Conservation (phyloP, 495 filamentous ascomycete species). For the Penicillium silybi region DNA sequence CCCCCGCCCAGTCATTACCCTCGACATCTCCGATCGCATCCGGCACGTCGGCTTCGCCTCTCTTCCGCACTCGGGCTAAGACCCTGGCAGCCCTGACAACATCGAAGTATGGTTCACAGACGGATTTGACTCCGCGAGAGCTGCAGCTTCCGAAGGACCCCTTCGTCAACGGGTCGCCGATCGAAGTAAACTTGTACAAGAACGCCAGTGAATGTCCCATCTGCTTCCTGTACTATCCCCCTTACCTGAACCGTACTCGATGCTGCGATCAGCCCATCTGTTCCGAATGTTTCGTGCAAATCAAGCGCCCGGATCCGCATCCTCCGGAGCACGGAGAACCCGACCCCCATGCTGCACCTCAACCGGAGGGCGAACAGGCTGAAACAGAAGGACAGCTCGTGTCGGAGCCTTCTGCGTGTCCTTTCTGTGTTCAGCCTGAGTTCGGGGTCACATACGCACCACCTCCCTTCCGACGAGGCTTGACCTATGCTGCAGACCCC, state of each 20-base stretch:
- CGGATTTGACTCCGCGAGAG: slow-evolving; percentile 71
- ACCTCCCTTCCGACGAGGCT: slow-evolving; percentile 80
- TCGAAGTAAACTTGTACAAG: slow-evolving; percentile 93
- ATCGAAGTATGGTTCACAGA: slow-evolving; percentile 60
- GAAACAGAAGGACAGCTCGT: slow-evolving; percentile 64
- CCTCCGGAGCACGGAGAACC: slow-evolving; percentile 77
- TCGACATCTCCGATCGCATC: slow-evolving; percentile 48
- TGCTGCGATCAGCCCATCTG: slow-evolving; percentile 97
- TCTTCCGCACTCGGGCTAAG: slow-evolving; percentile 70
- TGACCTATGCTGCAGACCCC: slow-evolving; percentile 60
- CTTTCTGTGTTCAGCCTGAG: slow-evolving; percentile 91
- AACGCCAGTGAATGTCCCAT: slow-evolving; percentile 89
- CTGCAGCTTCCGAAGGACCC: slow-evolving; percentile 77
- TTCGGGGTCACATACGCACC: slow-evolving; percentile 91
- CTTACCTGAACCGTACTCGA: slow-evolving; percentile 90
- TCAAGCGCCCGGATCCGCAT: slow-evolving; percentile 94
- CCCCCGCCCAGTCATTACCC: slow-evolving; percentile 47
- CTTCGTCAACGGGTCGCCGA: slow-evolving; percentile 83
- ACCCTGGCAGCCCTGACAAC: slow-evolving; percentile 80
- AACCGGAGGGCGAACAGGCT: slow-evolving; percentile 33
- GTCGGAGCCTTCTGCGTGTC: slow-evolving; percentile 88
- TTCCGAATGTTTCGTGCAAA: slow-evolving; percentile 98
- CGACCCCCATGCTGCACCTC: slow-evolving; percentile 43
- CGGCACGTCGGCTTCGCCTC: slow-evolving; percentile 57
- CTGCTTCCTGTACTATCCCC: slow-evolving; percentile 93